These are phyloP conservation scores for Lavandula angustifolia DNA, from an alignment of 257 asterid genomes.

Conservation along the genomic window DNA sequence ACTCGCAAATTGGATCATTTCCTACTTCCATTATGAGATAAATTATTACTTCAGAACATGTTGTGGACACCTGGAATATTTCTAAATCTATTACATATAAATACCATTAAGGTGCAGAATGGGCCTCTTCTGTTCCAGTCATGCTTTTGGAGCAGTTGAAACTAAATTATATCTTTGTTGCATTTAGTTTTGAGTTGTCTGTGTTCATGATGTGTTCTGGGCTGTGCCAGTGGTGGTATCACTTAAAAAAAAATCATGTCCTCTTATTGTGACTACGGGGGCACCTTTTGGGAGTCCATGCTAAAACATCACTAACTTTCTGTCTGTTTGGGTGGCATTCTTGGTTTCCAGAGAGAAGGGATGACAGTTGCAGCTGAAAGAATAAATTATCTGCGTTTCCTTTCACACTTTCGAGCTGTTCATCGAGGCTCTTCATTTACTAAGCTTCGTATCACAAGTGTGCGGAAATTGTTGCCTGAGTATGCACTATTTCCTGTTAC, in stretches of 20 bases:
- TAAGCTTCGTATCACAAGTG: slow-evolving; percentile 97
- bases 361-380: slow-evolving; percentile 93
- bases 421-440: slow-evolving; percentile 98
- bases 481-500: slow-evolving; percentile 46
- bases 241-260: background rate
- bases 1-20: background rate
- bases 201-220: slow-evolving; percentile 2
- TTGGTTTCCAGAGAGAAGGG: slow-evolving; percentile 74
- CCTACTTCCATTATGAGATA: background rate
- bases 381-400: slow-evolving; percentile 82
- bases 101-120: background rate
- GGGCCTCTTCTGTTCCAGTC: slow-evolving; percentile 11
- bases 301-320: slow-evolving; percentile 25
- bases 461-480: slow-evolving; percentile 97
- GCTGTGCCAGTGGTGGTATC: slow-evolving; percentile 4
- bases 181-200: slow-evolving; percentile 1
- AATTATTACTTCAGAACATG: background rate
- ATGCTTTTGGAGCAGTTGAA: slow-evolving; percentile 14
- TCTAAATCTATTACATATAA: background rate
- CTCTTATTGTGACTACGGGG: background rate
- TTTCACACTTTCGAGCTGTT: slow-evolving; percentile 95
- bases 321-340: slow-evolving; percentile 30
- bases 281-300: slow-evolving; percentile 21
- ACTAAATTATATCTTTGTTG: slow-evolving; percentile 10
- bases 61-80: background rate